Evolutionary conservation across 768 basidiomycete genomes (phyloP).

Genomic region (Pleurotus platypus): DNA sequence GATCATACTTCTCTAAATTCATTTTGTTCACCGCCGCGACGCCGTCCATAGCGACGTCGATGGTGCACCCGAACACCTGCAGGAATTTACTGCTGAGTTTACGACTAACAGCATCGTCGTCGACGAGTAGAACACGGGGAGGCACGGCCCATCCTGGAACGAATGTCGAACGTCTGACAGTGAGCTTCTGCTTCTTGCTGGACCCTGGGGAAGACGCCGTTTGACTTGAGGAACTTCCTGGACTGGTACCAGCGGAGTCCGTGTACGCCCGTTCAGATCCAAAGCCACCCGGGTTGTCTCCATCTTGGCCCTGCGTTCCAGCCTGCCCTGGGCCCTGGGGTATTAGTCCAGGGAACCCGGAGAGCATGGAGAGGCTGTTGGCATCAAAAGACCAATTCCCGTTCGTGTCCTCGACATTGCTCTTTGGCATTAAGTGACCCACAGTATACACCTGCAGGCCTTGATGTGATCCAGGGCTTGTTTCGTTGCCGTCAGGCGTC

Average conservation of each 20-base stretch:
- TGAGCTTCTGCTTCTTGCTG: slow-evolving; percentile 40
- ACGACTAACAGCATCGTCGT: slow-evolving; percentile 91
- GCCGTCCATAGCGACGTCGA: slow-evolving; percentile 93
- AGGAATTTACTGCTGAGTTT: slow-evolving; percentile 89
- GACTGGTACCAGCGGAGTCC: not conserved
- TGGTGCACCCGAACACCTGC: slow-evolving; percentile 92
- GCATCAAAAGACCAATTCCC: slow-evolving; percentile 63
- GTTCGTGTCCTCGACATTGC: slow-evolving; percentile 43
- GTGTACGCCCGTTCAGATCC: not conserved
- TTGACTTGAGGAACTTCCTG: slow-evolving; percentile 14
- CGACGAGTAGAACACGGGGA: slow-evolving; percentile 87
- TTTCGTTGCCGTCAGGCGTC: slow-evolving; percentile 7
- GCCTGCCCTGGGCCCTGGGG: slow-evolving; percentile 1
- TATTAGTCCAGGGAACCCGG: slow-evolving; percentile 3
- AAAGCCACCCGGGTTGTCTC: slow-evolving; percentile 4
- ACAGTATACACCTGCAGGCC: slow-evolving; percentile 80
- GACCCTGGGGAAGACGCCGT: slow-evolving; percentile 5
- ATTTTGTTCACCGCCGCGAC: slow-evolving; percentile 92
- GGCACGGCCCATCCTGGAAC: slow-evolving; percentile 91
- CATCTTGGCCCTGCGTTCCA: slow-evolving; percentile 12
- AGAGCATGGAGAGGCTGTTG: slow-evolving; percentile 20
- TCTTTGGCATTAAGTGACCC: slow-evolving; percentile 68
- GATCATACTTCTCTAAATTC: slow-evolving; percentile 93
- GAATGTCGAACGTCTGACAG: slow-evolving; percentile 73
- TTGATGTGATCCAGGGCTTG: slow-evolving; percentile 38